Conservation (phyloP, 192 early-diverging fungal species). For the Backusella sp. region DNA sequence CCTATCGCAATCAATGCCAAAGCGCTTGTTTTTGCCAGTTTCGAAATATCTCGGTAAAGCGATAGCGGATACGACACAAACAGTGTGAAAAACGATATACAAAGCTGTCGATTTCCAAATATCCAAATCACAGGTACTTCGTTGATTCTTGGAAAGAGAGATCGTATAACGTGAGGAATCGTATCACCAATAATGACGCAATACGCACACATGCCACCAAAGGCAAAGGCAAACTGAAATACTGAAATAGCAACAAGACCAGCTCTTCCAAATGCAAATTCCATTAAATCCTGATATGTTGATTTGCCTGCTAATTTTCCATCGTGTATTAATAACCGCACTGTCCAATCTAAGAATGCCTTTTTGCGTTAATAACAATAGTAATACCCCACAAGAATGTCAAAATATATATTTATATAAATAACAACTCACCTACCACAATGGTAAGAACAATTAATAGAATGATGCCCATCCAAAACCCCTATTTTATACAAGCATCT, state of each 20-base stretch:
- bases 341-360: conserved; percentile 66
- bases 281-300: conserved; percentile 83
- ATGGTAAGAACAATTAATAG: conserved; percentile 58
- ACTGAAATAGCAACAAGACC: conserved; percentile 79
- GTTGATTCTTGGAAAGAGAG: conserved; percentile 61
- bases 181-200: conserved; percentile 78
- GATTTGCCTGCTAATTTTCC: conserved; percentile 75
- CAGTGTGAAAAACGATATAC: conserved; percentile 77
- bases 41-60: conserved; percentile 83
- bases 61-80: conserved; percentile 84
- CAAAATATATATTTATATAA: neutral
- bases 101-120: conserved; percentile 66
- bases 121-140: conserved; percentile 55
- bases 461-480: conserved; percentile 48
- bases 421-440: conserved; percentile 57
- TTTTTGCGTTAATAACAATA: neutral
- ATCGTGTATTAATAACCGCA: conserved; percentile 69
- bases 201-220: conserved; percentile 79
- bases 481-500: conserved; percentile 15
- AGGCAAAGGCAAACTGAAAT: conserved; percentile 93
- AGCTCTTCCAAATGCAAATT: conserved; percentile 76
- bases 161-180: conserved; percentile 76
- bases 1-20: conserved; percentile 82
- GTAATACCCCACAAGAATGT: neutral
- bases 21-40: conserved; percentile 85